A percentile compares a stretch with the other conserved stretches of the same genome.
Evolutionary conservation across 176 grass and related monocot species (phyloP).

Genomic region (Eragrostis curvula): DNA sequence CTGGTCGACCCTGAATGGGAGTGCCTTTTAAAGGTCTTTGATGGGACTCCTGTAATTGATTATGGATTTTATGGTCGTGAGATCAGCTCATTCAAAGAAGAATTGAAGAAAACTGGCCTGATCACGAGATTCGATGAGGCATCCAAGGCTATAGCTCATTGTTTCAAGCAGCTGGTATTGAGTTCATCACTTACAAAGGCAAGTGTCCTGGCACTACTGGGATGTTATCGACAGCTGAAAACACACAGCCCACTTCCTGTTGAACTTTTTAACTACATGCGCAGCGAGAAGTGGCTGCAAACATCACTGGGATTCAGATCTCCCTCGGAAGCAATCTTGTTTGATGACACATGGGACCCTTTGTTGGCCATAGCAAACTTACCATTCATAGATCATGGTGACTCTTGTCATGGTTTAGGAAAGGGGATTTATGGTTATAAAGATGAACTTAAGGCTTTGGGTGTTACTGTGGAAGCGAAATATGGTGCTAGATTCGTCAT

Average conservation of each 20-base stretch:
- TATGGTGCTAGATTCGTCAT: conserved; percentile 50
- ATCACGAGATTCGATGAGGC: conserved; percentile 44
- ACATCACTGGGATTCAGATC: conserved; percentile 58
- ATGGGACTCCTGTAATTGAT: conserved; percentile 55
- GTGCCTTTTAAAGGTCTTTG: conserved; percentile 51
- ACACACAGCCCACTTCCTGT: neutral
- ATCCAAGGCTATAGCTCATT: conserved; percentile 36
- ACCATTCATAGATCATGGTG: conserved; percentile 59
- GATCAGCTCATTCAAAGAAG: conserved; percentile 50
- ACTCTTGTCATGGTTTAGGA: conserved; percentile 35
- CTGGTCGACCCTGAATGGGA: conserved; percentile 55
- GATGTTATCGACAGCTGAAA: conserved; percentile 44
- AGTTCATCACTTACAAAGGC: conserved; percentile 33
- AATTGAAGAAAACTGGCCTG: conserved; percentile 53
- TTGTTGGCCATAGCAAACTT: conserved; percentile 54
- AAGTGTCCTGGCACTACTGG: conserved; percentile 52
- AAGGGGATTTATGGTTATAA: conserved; percentile 62
- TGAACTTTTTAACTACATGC: conserved; percentile 44
- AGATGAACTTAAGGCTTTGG: conserved; percentile 55
- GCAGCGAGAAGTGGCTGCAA: conserved; percentile 52
- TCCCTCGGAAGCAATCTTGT: conserved; percentile 49
- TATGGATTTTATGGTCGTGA: conserved; percentile 51
- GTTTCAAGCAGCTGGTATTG: conserved; percentile 39
- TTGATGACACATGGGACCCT: conserved; percentile 41
- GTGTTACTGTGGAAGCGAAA: conserved; percentile 49